Base-by-base conservation (phyloP, 257 asterid species). In the Perilla frutescens region DNA sequence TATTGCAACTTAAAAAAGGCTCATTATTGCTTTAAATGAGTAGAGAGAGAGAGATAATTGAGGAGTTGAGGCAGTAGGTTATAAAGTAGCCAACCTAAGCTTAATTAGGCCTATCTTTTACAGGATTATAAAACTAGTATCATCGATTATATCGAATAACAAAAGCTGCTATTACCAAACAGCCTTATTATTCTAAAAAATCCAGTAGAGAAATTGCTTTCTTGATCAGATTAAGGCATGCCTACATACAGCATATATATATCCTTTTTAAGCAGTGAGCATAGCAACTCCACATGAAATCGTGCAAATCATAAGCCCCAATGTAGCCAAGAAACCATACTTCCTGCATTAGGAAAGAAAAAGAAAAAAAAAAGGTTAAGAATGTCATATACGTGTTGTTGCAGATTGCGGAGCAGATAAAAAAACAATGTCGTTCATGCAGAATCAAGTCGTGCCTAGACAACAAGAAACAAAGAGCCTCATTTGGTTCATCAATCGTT, bases 221-320 rank as follows among this genome's bases (percentile, higher is more conserved):
- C 14, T 58, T 1, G 47, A 59, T 26, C 4, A 75, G 13, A 13
- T 39, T 37, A 36, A 67, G 37, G 53, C 44, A 40, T 4, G 3
- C 44, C 44, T 10, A 8, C 20, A 66, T 44, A 47, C 44, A 11
- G 66, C 26, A 20, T 20, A 20, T 20, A n/a, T 39, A 13, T 0
- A 15, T 15, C 68, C 50, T 37, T 40, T 15, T 79, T 70, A 91
- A n/a, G 82, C 81, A 20, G 14, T 68, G 3, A 92, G 80, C 76
- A 90, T 67, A 72, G 73, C 81, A 73, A 90, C 72, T 53, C 90
- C 97, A 57, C 69, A 80, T 11, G 97, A 92, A 37, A 84, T 74
- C 6, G 96, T 31, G 89, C 88, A 87, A 61, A 84, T 26, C 76
- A 63, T 68, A 37, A 92, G 90, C 50, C 93, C 97, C 2, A 83